Conservation (phyloP, 768 basidiomycete species). For the Guyanaporus albipodus region DNA sequence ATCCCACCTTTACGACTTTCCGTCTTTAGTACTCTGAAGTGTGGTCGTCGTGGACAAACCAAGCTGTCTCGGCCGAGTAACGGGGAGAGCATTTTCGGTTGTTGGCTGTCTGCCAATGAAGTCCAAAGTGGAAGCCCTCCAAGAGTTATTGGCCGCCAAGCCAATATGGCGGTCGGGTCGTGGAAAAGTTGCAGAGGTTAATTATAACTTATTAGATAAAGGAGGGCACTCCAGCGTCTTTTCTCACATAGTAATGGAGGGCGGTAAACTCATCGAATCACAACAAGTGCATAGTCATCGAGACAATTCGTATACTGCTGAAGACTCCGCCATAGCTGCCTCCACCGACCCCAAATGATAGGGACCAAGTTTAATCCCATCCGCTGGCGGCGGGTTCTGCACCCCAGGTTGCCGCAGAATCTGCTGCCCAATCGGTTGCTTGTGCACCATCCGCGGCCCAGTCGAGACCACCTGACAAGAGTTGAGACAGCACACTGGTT, state of each 20-base stretch:
- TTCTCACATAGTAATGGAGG: constrained; percentile 15
- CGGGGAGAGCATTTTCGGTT: no score
- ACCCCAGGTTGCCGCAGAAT: constrained; percentile 49
- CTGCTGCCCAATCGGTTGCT: constrained; percentile 83
- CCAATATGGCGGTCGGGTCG: no score
- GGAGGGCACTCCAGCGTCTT: no score
- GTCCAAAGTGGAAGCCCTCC: no score
- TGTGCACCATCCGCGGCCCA: constrained; percentile 70
- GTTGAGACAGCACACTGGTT: background rate
- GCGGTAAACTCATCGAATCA: constrained; percentile 15
- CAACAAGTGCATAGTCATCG: constrained; percentile 17
- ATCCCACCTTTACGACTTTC: no score
- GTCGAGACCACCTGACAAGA: constrained; percentile 62
- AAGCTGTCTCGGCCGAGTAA: no score
- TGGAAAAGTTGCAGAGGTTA: no score
- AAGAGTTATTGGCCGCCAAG: no score
- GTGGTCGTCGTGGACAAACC: no score
- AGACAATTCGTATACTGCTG: constrained; percentile 14
- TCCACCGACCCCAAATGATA: constrained; percentile 2
- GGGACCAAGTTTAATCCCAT: constrained; percentile 25
- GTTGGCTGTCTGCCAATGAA: no score
- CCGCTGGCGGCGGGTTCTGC: constrained; percentile 26
- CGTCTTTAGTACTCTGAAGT: no score
- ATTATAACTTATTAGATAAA: no score
- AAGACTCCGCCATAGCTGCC: background rate